These are phyloP conservation scores for Pilasporangium apinafurcum DNA, from an alignment of 352 stramenopile genomes.

Conservation along the genomic window DNA sequence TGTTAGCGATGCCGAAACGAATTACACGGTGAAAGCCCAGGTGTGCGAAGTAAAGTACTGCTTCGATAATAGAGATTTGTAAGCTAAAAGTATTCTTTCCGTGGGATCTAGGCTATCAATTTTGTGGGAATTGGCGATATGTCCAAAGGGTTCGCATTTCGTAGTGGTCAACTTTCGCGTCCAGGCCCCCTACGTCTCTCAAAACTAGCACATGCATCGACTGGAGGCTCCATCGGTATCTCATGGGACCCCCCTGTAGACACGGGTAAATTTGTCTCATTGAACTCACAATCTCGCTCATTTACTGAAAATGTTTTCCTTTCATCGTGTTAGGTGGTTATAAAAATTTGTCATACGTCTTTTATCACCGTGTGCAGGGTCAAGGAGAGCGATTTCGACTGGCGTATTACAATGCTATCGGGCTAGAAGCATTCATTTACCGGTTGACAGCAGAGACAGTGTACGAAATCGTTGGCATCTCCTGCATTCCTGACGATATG, in stretches of 20 bases:
- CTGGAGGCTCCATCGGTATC: slow-evolving; percentile 32
- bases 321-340: slow-evolving; percentile 17
- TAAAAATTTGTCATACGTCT: slow-evolving; percentile 18
- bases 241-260: slow-evolving; percentile 31
- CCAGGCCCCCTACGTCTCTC: slow-evolving; percentile 34
- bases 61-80: neutral
- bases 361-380: slow-evolving; percentile 21
- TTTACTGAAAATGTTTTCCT: neutral
- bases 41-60: slow-evolving; percentile 3
- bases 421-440: slow-evolving; percentile 20
- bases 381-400: slow-evolving; percentile 11
- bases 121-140: slow-evolving; percentile 21
- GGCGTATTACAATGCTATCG: slow-evolving; percentile 12
- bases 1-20: slow-evolving; percentile 21
- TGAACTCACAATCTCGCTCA: neutral
- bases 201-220: slow-evolving; percentile 2
- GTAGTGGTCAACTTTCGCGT: slow-evolving; percentile 23
- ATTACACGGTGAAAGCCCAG: slow-evolving; percentile 30
- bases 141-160: slow-evolving; percentile 20
- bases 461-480: slow-evolving; percentile 48
- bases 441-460: slow-evolving; percentile 28
- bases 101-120: slow-evolving; percentile 26
- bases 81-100: neutral
- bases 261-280: slow-evolving; percentile 11
- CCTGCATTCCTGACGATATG: slow-evolving; percentile 8